These are phyloP conservation scores for Talaromyces sp. DNA, from an alignment of 2,329 filamentous ascomycete genomes.

Conservation along the genomic window DNA sequence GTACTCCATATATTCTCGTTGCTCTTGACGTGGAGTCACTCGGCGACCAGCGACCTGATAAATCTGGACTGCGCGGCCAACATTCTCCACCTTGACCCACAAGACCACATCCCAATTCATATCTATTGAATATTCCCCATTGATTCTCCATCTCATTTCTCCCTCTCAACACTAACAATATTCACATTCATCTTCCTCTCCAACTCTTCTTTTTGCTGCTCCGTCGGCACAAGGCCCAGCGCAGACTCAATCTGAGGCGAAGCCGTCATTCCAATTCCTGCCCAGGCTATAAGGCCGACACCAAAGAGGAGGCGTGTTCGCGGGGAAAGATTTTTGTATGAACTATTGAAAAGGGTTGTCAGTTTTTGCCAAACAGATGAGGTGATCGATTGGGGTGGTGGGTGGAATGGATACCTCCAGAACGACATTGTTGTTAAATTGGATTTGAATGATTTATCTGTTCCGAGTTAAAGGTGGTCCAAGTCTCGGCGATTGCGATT, in stretches of 20 bases:
- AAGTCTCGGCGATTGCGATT: background rate
- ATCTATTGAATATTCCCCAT: too few species aligned
- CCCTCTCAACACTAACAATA: constrained; percentile 34
- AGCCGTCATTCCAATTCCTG: constrained; percentile 67
- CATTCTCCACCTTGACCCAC: background rate
- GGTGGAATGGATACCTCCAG: constrained; percentile 31
- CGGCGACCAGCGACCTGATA: background rate
- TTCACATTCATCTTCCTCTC: constrained; percentile 42
- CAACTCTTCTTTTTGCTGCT: constrained; percentile 68
- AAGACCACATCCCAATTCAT: too few species aligned
- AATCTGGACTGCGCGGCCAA: too few species aligned
- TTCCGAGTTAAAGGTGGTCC: background rate
- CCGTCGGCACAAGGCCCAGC: constrained; percentile 68
- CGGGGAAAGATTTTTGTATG: constrained; percentile 69
- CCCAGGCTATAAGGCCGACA: constrained; percentile 72
- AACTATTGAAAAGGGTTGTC: constrained; percentile 40
- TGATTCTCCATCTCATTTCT: constrained; percentile 10
- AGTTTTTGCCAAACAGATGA: background rate
- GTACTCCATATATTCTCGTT: background rate
- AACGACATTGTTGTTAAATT: constrained; percentile 31
- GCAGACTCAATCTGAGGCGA: constrained; percentile 70
- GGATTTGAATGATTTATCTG: background rate
- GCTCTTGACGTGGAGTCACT: background rate
- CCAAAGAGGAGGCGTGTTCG: constrained; percentile 71
- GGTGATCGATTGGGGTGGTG: too few species aligned